Conservation (phyloP, 2,329 filamentous ascomycete species). For the Neopestalotiopsis rosae region DNA sequence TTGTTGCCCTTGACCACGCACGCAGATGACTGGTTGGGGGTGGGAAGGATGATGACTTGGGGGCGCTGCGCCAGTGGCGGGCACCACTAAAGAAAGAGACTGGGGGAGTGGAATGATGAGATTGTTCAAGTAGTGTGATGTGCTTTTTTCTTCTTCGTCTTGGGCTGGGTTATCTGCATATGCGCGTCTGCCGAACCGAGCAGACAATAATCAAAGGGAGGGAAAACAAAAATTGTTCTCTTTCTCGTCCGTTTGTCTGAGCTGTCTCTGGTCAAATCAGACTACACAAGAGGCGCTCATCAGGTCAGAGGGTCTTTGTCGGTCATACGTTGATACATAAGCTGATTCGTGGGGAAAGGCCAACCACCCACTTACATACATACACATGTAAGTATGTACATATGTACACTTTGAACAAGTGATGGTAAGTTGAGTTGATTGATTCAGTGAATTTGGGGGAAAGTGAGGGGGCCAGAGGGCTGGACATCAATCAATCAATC, state of each 20-base stretch:
- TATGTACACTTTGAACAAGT: neutral
- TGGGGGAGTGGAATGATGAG: neutral
- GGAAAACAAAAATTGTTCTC: neutral
- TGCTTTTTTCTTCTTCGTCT: neutral
- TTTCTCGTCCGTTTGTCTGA: neutral
- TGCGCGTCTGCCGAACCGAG: conserved; percentile 16
- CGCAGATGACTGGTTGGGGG: neutral
- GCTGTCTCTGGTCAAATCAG: neutral
- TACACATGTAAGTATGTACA: neutral
- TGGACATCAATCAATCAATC: neutral
- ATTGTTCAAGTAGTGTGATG: neutral
- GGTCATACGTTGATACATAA: neutral
- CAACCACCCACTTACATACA: conserved; percentile 9
- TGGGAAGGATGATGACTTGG: neutral
- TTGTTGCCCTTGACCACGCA: neutral
- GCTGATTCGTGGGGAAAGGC: conserved; percentile 13
- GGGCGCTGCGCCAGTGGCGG: conserved; percentile 19
- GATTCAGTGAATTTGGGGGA: too few relatives aligned
- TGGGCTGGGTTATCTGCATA: conserved; percentile 14
- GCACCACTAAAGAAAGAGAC: conserved; percentile 1
- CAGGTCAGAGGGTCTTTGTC: neutral
- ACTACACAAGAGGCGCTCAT: neutral
- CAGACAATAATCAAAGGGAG: neutral
- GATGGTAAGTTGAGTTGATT: neutral
- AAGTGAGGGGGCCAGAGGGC: neutral